Evolutionary conservation across 139 green algal species (phyloP).

Genomic region (Chlamydomonas sphaeroides): DNA sequence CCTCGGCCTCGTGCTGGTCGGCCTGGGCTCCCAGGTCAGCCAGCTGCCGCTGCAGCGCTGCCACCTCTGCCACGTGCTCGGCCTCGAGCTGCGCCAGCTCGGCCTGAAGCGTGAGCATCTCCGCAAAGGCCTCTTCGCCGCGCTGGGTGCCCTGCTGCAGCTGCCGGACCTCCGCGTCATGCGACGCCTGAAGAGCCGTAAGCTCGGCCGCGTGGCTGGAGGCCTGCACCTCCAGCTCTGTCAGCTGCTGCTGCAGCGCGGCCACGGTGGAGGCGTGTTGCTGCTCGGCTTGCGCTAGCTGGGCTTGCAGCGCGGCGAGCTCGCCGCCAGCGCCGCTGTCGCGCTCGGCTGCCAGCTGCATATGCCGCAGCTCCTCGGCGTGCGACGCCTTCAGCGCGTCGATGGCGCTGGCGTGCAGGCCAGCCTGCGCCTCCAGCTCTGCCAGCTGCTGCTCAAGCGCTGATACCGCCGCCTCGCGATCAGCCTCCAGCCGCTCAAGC

Average conservation of each 20-base stretch:
- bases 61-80: neutral
- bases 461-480: neutral
- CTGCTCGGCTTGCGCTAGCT: neutral
- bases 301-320: neutral
- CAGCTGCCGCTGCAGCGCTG: neutral
- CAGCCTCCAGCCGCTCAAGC: neutral
- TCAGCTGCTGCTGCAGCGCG: neutral
- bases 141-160: no score
- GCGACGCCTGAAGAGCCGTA: neutral
- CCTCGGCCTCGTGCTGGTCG: neutral
- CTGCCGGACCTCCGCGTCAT: neutral
- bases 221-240: neutral
- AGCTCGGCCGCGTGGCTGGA: neutral
- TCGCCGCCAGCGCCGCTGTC: no score
- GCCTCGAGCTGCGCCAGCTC: neutral
- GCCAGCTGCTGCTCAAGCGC: neutral
- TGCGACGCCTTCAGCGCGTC: neutral
- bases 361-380: neutral
- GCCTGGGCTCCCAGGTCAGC: neutral
- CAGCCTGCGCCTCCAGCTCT: neutral
- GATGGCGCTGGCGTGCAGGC: neutral
- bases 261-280: neutral
- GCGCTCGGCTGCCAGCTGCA: no score
- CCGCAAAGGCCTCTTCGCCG: no score
- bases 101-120: neutral